These are phyloP conservation scores for Cryptosporidium andersoni DNA, from an alignment of 169 alveolate genomes.

Conservation along the genomic window DNA sequence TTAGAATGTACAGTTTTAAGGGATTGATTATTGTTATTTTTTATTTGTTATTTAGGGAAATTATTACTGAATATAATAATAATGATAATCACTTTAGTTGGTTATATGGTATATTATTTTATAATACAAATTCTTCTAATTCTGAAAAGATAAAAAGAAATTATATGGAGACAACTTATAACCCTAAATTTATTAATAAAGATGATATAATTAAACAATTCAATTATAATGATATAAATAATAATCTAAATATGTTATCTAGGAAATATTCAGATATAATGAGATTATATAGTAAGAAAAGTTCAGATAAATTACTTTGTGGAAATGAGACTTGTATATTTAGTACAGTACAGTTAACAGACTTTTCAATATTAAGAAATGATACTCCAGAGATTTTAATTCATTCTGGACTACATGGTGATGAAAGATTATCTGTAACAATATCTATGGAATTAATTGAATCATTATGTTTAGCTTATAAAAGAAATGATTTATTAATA, in stretches of 20 bases:
- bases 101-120: not conserved
- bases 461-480: slow-evolving; percentile 24
- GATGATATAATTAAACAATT: not conserved
- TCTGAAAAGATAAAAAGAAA: not conserved
- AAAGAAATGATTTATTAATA: not conserved
- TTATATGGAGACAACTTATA: not conserved
- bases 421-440: slow-evolving; percentile 29
- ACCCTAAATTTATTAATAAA: not conserved
- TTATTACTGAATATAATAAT: not conserved
- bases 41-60: not conserved
- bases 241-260: not conserved
- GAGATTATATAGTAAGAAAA: not conserved
- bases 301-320: slow-evolving; percentile 16
- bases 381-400: slow-evolving; percentile 21
- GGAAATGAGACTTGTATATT: slow-evolving; percentile 27
- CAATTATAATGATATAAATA: slow-evolving; percentile 1
- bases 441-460: slow-evolving; percentile 16
- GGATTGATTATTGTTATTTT: not conserved
- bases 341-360: slow-evolving; percentile 2
- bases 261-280: slow-evolving; percentile 7
- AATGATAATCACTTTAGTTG: not conserved
- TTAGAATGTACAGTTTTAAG: too few relatives aligned
- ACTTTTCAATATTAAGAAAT: not conserved
- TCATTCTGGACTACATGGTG: slow-evolving; percentile 57
- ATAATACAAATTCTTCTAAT: not conserved